phyloP scores from a whole-genome alignment of 2,329 filamentous ascomycete genomes.

The Sphaerulina populicola region DNA sequence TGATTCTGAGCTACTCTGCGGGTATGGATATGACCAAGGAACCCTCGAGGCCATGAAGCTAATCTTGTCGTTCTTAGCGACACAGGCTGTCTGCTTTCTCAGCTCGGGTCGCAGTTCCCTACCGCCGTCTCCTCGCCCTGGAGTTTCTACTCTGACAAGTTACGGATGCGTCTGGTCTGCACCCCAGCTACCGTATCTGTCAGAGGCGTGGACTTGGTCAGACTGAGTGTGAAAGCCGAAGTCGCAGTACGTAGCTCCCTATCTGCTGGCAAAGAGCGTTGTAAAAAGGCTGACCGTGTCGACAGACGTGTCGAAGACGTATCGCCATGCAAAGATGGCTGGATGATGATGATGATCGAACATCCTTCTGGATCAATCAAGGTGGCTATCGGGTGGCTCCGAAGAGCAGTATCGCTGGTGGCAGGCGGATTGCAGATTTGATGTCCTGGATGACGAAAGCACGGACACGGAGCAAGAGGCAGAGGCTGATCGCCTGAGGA shows the following conservation, averaged over 20 bases:
- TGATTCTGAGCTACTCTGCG: slow-evolving; percentile 1
- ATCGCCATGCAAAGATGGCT: slow-evolving; percentile 2
- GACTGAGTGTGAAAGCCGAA: slow-evolving; percentile 4
- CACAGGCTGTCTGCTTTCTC: slow-evolving; percentile 1
- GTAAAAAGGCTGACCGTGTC: not conserved
- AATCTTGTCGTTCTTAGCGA: not conserved
- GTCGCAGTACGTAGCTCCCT: not conserved
- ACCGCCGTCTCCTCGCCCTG: not conserved
- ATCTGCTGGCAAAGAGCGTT: not conserved
- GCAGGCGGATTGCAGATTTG: not conserved
- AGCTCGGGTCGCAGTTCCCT: slow-evolving; percentile 1
- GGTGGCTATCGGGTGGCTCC: not conserved
- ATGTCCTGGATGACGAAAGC: slow-evolving; percentile 1
- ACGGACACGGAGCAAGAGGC: not conserved
- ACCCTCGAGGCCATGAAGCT: not conserved
- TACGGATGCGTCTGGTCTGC: slow-evolving; percentile 4
- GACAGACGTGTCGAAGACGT: not conserved
- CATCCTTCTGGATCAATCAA: slow-evolving; percentile 1
- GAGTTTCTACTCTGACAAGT: slow-evolving; percentile 1
- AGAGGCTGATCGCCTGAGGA: not conserved
- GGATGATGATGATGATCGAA: not conserved
- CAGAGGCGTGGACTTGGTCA: not conserved
- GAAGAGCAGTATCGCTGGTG: not conserved
- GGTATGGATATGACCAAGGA: not conserved
- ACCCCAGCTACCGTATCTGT: not conserved